These are phyloP conservation scores for Backusella tarrabulga DNA, from an alignment of 192 early-diverging fungal genomes.

Conservation along the genomic window DNA sequence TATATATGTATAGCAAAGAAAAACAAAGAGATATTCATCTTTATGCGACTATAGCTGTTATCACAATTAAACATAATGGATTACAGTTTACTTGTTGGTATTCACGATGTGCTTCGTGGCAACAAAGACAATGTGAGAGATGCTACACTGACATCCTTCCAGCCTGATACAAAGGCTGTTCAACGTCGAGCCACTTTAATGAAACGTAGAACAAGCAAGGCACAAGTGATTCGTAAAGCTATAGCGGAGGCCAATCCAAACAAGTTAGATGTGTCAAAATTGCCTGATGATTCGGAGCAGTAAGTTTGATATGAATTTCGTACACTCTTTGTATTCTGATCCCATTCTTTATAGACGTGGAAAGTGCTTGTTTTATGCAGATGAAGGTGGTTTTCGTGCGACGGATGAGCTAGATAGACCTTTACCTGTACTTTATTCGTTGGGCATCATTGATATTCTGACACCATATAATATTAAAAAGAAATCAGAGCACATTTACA, in stretches of 20 bases:
- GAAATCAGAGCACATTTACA: too few relatives aligned
- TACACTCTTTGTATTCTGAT: too few relatives aligned
- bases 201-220: constrained; percentile 55
- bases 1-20: too few relatives aligned
- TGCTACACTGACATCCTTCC: constrained; percentile 84
- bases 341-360: too few relatives aligned
- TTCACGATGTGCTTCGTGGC: constrained; percentile 85
- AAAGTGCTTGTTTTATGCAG: too few relatives aligned
- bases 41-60: constrained; percentile 57
- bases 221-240: constrained; percentile 50
- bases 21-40: too few relatives aligned
- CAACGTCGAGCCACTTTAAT: constrained; percentile 42
- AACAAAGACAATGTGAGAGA: constrained; percentile 93
- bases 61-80: constrained; percentile 40
- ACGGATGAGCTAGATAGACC: too few relatives aligned
- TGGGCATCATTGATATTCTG: too few relatives aligned
- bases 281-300: constrained; percentile 47
- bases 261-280: constrained; percentile 56
- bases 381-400: too few relatives aligned
- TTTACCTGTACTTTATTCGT: too few relatives aligned
- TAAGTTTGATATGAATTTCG: not conserved
- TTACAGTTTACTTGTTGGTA: constrained; percentile 95
- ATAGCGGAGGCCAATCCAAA: constrained; percentile 59
- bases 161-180: constrained; percentile 46
- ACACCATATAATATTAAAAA: too few relatives aligned